Base-by-base conservation (phyloP, 2,329 filamentous ascomycete genomes). In the Scedosporium minutisporum region DNA sequence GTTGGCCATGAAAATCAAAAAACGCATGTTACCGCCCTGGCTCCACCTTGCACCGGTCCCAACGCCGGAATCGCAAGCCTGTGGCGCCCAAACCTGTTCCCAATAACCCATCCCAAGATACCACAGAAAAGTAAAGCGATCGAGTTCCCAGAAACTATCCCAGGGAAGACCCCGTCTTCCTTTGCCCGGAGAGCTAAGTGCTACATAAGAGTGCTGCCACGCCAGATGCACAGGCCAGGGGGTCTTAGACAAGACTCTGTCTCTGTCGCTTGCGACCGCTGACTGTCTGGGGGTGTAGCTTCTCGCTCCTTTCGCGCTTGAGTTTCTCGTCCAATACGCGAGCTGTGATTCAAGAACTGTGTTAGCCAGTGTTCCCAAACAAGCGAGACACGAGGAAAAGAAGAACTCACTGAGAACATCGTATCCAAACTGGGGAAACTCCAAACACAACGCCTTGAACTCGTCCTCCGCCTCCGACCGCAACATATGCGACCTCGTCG, bases 391-490 rank as follows among this genome's bases (percentile, higher is more conserved):
- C 29, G 51, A 10, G 25, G 14, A 10, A 10, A 21, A 3, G 21
- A 38, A 33, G 29, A 61, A 78, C 82, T 67, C 79, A 91, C 86
- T 92, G 64, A 97, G 84, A 63, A 97, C 90, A 74, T 97, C 93
- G 78, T 93, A 97, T 71, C 89, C 89, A 72, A 97, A 97, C 72
- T 96, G 89, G 18, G 93, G 93, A 72, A 87, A 92, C 76, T 96
- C 90, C 72, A 96, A 77, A 77, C 93, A 96, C 75, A 96, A 85
- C 57, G 82, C 75, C 73, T 87, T 86, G 83, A 96, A 96, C 76
- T 96, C 90, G 6, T 85, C 82, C 75, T 96, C 91, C 44, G 92
- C 91, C 75, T 96, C 91, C 74, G 93, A 83, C 18, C 93, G 88
- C 66, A 96, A 78, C 12, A 90, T 87, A 76, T 95, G 91, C 64